phyloP scores from a whole-genome alignment of 768 basidiomycete species.

The Mycena olivaceomarginata region DNA sequence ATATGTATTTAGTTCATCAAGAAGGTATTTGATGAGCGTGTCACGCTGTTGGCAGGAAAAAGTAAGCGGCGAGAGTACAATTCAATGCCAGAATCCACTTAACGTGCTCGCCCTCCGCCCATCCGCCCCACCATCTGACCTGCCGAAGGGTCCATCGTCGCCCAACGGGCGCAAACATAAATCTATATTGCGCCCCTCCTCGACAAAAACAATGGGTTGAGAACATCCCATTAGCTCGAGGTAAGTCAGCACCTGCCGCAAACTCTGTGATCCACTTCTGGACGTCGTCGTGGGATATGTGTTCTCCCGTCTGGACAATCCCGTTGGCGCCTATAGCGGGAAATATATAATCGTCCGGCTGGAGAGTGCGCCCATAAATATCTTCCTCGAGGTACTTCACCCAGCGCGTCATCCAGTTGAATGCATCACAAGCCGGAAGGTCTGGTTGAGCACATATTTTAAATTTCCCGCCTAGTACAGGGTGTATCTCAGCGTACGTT shows the following conservation, averaged over 20 bases:
- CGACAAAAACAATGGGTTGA: constrained; percentile 48
- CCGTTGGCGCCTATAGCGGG: constrained; percentile 52
- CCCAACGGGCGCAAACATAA: constrained; percentile 46
- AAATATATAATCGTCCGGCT: constrained; percentile 56
- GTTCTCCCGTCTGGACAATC: too few species aligned
- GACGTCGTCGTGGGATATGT: not conserved
- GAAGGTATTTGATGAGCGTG: too few species aligned
- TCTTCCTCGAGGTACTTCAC: constrained; percentile 44
- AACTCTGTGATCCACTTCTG: constrained; percentile 3
- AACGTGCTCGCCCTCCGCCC: too few species aligned
- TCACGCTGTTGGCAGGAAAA: too few species aligned
- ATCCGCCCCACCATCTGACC: too few species aligned
- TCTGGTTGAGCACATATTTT: too few species aligned
- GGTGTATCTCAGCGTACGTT: too few species aligned
- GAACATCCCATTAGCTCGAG: not conserved
- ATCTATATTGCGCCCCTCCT: constrained; percentile 47
- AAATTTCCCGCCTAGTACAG: too few species aligned
- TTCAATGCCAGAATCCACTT: too few species aligned
- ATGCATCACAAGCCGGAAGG: too few species aligned
- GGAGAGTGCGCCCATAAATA: constrained; percentile 44
- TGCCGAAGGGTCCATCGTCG: constrained; percentile 41
- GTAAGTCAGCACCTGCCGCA: not conserved
- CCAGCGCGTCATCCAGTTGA: not conserved
- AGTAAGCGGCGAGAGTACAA: too few species aligned
- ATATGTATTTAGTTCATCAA: too few species aligned